Percentiles rank a stretch among this genome's conserved stretches.
Conservation (phyloP, 2,329 filamentous ascomycete species). For the Paracorniculantispora psalliotae region DNA sequence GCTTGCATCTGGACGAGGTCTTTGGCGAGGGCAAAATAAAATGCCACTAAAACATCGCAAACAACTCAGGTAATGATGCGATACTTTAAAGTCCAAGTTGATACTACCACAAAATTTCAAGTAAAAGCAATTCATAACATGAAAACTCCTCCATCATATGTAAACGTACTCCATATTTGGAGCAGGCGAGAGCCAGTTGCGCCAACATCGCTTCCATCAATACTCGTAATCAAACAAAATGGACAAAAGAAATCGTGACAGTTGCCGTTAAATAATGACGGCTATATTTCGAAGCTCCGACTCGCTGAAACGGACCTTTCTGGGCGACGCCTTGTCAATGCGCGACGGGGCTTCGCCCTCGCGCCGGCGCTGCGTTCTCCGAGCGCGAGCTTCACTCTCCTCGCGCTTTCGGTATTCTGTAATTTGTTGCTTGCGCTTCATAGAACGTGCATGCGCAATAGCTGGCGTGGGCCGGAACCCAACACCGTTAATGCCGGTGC, state of each 20-base stretch:
- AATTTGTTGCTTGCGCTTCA: slow-evolving; percentile 56
- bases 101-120: not conserved
- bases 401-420: slow-evolving; percentile 58
- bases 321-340: slow-evolving; percentile 23
- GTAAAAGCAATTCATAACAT: not conserved
- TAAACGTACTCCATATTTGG: not conserved
- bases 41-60: not conserved
- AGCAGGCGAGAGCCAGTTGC: not conserved
- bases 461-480: slow-evolving; percentile 61
- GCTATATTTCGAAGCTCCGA: slow-evolving; percentile 30
- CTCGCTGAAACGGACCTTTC: slow-evolving; percentile 38
- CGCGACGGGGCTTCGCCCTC: slow-evolving; percentile 24
- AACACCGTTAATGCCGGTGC: slow-evolving; percentile 62
- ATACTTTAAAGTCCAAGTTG: not conserved
- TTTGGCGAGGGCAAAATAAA: not conserved
- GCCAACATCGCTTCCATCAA: not conserved
- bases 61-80: not conserved
- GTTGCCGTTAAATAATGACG: slow-evolving; percentile 25
- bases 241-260: not conserved
- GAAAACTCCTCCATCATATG: not conserved
- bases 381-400: slow-evolving; percentile 54
- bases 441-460: slow-evolving; percentile 51
- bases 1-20: not conserved
- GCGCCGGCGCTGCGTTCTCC: slow-evolving; percentile 48
- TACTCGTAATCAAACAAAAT: not conserved